Base-by-base conservation (phyloP, 768 basidiomycete genomes). In the Leccinellum rugosiceps region DNA sequence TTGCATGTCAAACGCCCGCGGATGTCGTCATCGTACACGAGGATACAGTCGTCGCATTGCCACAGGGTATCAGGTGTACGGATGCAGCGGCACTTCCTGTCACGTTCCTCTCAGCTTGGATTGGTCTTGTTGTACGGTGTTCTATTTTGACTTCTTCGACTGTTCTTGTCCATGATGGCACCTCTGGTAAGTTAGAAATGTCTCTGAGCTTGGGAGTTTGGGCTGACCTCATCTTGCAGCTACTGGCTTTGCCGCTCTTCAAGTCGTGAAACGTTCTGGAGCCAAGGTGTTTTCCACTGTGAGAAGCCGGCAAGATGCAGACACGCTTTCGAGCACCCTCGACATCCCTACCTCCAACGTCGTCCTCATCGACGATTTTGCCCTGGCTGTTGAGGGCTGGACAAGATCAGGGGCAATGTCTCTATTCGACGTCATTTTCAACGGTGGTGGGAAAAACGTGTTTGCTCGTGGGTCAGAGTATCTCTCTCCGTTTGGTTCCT, bases 71-170 rank as follows among this genome's bases (percentile, higher is more conserved):
- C 38, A 58, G 34, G 4, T 23, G 53, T 6, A 30, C 35, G 25
- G 66, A 69, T 46, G 69, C 64, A 3, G 70, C 64, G 15, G 58
- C 63, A 28, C 35, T 71, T 3, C 57, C 69, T 31, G 21, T 55
- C 35, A 53, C 62, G 1, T 63, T 71, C 60, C 63, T 70, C 25
- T 45, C 69, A 3, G 56, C 69, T 11, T 71, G 69, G 69, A 62
- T 68, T 15, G 70, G 70, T 44, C 58, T 71, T 26, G 61, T 65
- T 15, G 46, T 44, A 2, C 62, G 61, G 19, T 64, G 57, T 44
- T 52, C 57, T 13, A 58, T 71, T 43, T 59, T 59, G 0, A 41
- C 67, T 4, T 58, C 59, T 51, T 71, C 69, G 10, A 58, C 58
- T 3, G 56, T 71, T 23, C 63, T 71, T 6, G 52, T 71, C 19